A percentile compares a stretch with the other conserved stretches of the same genome.
Evolutionary conservation across 495 filamentous ascomycete genomes (phyloP).

Genomic region (Penicilliopsis zonata): DNA sequence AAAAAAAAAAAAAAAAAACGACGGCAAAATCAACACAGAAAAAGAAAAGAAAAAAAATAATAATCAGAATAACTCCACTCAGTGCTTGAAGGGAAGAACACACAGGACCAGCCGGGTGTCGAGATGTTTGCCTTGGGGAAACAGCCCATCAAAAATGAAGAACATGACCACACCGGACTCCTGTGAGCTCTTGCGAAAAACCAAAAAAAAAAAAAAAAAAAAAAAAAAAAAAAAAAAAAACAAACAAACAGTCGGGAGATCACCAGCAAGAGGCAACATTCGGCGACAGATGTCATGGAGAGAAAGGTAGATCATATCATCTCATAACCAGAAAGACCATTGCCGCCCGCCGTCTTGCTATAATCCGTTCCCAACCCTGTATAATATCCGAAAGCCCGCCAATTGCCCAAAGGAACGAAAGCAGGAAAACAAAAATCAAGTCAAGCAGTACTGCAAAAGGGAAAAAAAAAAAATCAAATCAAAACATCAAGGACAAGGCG

Average conservation of each 20-base stretch:
- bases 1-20: conserved; percentile 6
- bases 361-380: conserved; percentile 22
- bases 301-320: conserved; percentile 12
- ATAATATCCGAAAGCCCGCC: conserved; percentile 11
- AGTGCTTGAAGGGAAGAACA: conserved; percentile 34
- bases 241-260: conserved; percentile 19
- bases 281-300: conserved; percentile 10
- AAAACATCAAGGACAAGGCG: too few species aligned
- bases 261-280: conserved; percentile 26
- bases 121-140: conserved; percentile 24
- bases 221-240: conserved; percentile 9
- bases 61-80: conserved; percentile 24
- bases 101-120: conserved; percentile 42
- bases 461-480: too few species aligned
- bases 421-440: not conserved
- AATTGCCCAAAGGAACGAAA: conserved; percentile 21
- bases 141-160: conserved; percentile 27
- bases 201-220: conserved; percentile 11
- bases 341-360: conserved; percentile 21
- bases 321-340: conserved; percentile 18
- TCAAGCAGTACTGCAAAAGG: not conserved
- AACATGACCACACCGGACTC: conserved; percentile 34
- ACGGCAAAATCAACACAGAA: conserved; percentile 4
- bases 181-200: conserved; percentile 28
- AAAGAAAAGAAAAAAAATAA: conserved; percentile 8